Conservation (phyloP, 2,329 filamentous ascomycete species). For the Monosporascus sp. region DNA sequence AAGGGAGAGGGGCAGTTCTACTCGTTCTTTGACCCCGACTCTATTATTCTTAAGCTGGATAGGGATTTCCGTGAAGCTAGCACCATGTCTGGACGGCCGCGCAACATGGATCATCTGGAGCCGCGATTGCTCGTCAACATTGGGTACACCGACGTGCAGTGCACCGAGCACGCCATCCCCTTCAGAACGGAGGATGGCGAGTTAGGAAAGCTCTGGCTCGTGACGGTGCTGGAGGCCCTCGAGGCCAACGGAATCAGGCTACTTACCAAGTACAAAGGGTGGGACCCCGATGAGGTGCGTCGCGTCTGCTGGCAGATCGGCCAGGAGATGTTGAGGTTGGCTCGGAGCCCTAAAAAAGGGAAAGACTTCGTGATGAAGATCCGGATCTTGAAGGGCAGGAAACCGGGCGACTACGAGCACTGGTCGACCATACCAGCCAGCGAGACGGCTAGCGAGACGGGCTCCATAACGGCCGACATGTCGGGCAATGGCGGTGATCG, state of each 20-base stretch:
- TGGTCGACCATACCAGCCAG: slow-evolving; percentile 21
- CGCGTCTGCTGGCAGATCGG: slow-evolving; percentile 41
- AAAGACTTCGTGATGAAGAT: slow-evolving; percentile 42
- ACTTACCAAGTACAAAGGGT: slow-evolving; percentile 47
- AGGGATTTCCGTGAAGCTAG: slow-evolving; percentile 38
- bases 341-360: slow-evolving; percentile 37
- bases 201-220: slow-evolving; percentile 49
- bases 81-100: slow-evolving; percentile 38
- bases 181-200: slow-evolving; percentile 39
- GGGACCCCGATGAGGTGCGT: slow-evolving; percentile 44
- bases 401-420: slow-evolving; percentile 32
- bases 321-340: slow-evolving; percentile 42
- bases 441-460: slow-evolving; percentile 15
- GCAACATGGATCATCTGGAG: slow-evolving; percentile 40
- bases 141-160: slow-evolving; percentile 46
- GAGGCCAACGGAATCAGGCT: slow-evolving; percentile 44
- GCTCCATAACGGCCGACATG: slow-evolving; percentile 19
- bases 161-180: slow-evolving; percentile 43
- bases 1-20: slow-evolving; percentile 32
- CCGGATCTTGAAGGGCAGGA: slow-evolving; percentile 43
- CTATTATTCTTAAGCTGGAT: slow-evolving; percentile 36
- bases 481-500: neutral
- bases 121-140: slow-evolving; percentile 38
- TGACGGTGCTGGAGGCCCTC: slow-evolving; percentile 44
- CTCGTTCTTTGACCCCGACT: slow-evolving; percentile 37